Base-by-base conservation (phyloP, 768 basidiomycete genomes). In the Coprinopsis cinerea region DNA sequence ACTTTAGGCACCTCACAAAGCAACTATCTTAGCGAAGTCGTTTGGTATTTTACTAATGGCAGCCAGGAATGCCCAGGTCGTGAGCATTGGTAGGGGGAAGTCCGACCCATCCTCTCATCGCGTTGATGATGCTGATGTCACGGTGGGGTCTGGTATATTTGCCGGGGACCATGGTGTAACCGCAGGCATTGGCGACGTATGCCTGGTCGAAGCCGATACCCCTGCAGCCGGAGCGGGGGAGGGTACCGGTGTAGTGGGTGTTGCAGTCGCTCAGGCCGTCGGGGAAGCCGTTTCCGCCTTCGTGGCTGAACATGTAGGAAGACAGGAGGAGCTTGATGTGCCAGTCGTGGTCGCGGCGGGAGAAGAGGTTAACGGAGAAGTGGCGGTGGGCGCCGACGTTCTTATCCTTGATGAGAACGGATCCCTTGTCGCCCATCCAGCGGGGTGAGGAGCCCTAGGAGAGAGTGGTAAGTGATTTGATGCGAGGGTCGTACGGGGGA, bases 391-490 rank as follows among this genome's bases (percentile, higher is more conserved):
- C 14, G 13, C 13, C 13, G n/a, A 51, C 49, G 22, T 51, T 34
- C 18, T 51, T 51, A 4, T 51, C 49, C n/a, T 51, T 51, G 34
- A 51, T 51, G 34, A 51, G 49, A 1, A 51, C 49, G 23, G 49
- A 51, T 4, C 49, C 49, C 14, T 51, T 35, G 43, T 45, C 43
- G 5, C 28, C 49, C 49, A 51, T 51, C n/a, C 45, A 41, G 30
- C 49, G 41, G 2, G 49, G 45, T 2, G 49, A 51, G 4, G 49
- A 51, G 9, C 49, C 49, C 49, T 51, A 39, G 1, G n/a, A n/a
- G 36, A 7, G 30, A 39, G 37, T 39, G 9, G 37, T 39, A 26
- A 11, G 10, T 9, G 9, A 3, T 4, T 3, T n/a, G 13, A 10
- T 13, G 5, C 18, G 1, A 28, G 1, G 23, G 25, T 23, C 4